phyloP scores from a whole-genome alignment of 345 rosid genomes.

The Aquilaria sinensis region DNA sequence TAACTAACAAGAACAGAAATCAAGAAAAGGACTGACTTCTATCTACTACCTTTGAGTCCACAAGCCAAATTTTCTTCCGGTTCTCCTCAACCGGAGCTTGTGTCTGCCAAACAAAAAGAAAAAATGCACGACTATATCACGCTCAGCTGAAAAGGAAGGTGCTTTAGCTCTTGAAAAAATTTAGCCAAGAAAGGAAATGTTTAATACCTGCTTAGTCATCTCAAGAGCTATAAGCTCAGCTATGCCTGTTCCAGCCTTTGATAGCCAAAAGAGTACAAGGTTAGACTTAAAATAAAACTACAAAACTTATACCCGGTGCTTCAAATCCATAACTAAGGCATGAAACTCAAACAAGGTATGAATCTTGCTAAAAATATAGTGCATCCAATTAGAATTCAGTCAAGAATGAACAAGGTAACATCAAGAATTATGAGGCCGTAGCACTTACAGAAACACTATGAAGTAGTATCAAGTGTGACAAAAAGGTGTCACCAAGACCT shows the following conservation, averaged over 20 bases:
- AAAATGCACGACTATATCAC: slow-evolving; percentile 16
- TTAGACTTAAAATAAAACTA: not conserved
- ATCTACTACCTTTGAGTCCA: slow-evolving; percentile 77
- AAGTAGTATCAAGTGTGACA: no score
- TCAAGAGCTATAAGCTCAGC: slow-evolving; percentile 95
- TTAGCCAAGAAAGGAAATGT: not conserved
- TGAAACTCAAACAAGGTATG: no score
- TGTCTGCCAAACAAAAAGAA: slow-evolving; percentile 34
- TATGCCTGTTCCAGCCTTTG: slow-evolving; percentile 96
- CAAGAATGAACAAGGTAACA: no score
- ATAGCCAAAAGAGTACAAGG: slow-evolving; percentile 6
- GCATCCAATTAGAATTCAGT: no score
- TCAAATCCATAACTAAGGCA: no score
- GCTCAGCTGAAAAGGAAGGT: not conserved
- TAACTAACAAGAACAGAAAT: not conserved
- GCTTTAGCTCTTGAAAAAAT: not conserved
- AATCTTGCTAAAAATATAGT: no score
- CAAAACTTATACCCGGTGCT: no score
- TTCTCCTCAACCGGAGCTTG: slow-evolving; percentile 60
- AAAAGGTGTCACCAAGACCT: no score
- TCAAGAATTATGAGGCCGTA: no score
- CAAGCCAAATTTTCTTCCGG: slow-evolving; percentile 92
- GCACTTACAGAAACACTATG: no score
- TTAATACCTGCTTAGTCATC: slow-evolving; percentile 52
- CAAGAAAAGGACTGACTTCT: slow-evolving; percentile 1